A percentile compares a stretch with the other conserved stretches of the same genome.
Evolutionary conservation across 805 yeast species (phyloP).

Genomic region (Yarrowia hollandica): DNA sequence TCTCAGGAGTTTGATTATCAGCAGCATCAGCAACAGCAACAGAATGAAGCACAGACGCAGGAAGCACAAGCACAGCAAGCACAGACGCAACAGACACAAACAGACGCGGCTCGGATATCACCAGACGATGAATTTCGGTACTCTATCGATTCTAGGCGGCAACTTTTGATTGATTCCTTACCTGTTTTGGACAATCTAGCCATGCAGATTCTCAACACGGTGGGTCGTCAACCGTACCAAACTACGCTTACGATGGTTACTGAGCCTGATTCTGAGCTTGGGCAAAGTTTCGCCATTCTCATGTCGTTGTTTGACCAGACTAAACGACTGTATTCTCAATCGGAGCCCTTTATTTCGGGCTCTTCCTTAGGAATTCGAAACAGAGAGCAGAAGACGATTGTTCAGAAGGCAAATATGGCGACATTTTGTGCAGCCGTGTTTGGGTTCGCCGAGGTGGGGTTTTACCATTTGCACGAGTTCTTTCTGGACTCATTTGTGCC

Average conservation of each 20-base stretch:
- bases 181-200: slow-evolving; percentile 81
- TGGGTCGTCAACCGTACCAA: slow-evolving; percentile 74
- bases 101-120: neutral
- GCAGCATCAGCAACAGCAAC: neutral
- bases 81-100: neutral
- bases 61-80: neutral
- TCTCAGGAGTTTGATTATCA: neutral
- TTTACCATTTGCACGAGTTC: slow-evolving; percentile 78
- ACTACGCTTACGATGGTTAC: slow-evolving; percentile 71
- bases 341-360: slow-evolving; percentile 70
- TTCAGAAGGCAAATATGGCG: slow-evolving; percentile 83
- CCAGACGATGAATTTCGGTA: slow-evolving; percentile 42
- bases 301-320: slow-evolving; percentile 78
- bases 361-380: slow-evolving; percentile 49
- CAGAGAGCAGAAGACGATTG: slow-evolving; percentile 52
- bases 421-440: slow-evolving; percentile 85
- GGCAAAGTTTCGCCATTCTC: slow-evolving; percentile 61
- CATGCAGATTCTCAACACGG: slow-evolving; percentile 70
- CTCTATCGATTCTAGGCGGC: slow-evolving; percentile 39
- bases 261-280: slow-evolving; percentile 60
- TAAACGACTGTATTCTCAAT: slow-evolving; percentile 61
- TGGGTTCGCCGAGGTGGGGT: slow-evolving; percentile 83
- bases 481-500: slow-evolving; percentile 89
- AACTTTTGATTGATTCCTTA: slow-evolving; percentile 38
- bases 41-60: neutral